Percentiles rank a stretch among this genome's conserved stretches.
These are phyloP conservation scores for Aspergillus mulundensis DNA, from an alignment of 495 filamentous ascomycete genomes.

Conservation along the genomic window DNA sequence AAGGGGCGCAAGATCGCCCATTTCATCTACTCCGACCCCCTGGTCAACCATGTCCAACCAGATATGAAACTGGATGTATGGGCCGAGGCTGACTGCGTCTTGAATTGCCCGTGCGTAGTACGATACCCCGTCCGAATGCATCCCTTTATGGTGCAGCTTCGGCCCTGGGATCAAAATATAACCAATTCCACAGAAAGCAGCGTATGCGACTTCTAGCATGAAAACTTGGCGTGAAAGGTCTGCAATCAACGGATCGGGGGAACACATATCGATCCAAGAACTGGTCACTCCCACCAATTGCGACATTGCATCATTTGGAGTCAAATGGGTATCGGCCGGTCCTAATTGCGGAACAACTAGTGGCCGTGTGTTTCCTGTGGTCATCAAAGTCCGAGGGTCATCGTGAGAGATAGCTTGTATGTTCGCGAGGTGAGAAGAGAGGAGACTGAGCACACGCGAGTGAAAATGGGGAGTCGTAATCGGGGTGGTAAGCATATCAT, in stretches of 20 bases:
- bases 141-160: conserved; percentile 43
- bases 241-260: conserved; percentile 72
- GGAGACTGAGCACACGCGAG: conserved; percentile 61
- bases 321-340: conserved; percentile 67
- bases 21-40: conserved; percentile 50
- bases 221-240: conserved; percentile 84
- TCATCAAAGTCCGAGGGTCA: conserved; percentile 31
- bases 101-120: conserved; percentile 85
- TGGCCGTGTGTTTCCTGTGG: conserved; percentile 37
- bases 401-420: conserved; percentile 28
- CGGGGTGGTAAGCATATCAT: conserved; percentile 86
- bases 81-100: conserved; percentile 67
- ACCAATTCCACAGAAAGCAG: conserved; percentile 84
- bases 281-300: conserved; percentile 70
- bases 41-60: conserved; percentile 73
- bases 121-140: conserved; percentile 45
- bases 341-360: conserved; percentile 67
- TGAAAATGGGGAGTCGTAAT: conserved; percentile 85
- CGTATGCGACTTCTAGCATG: conserved; percentile 87
- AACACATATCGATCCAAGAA: conserved; percentile 87
- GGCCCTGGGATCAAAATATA: conserved; percentile 82
- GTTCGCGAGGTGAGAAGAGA: conserved; percentile 54
- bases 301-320: conserved; percentile 65
- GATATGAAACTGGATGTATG: conserved; percentile 75
- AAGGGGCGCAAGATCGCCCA: conserved; percentile 56